Evolutionary conservation across 1,139 yeast genomes (phyloP).

Genomic region (Zygoascus hellenicus): DNA sequence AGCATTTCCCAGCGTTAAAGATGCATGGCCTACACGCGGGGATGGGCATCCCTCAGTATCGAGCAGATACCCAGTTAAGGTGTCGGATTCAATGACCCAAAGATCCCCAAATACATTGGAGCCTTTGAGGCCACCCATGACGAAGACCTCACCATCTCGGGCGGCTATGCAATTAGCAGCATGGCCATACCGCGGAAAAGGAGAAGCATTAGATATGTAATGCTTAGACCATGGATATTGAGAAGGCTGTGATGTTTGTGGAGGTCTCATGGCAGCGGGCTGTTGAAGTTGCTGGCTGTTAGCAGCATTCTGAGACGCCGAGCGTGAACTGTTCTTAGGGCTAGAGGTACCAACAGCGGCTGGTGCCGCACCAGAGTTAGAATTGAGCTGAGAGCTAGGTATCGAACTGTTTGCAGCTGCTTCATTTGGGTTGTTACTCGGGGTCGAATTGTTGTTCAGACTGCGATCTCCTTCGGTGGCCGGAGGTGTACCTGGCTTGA

Average conservation of each 20-base stretch:
- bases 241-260: slow-evolving; percentile 16
- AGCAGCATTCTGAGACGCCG: not conserved
- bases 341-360: too few relatives aligned
- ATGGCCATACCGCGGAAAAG: slow-evolving; percentile 93
- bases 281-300: not conserved
- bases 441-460: not conserved
- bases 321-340: too few relatives aligned
- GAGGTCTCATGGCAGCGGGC: not conserved
- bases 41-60: slow-evolving; percentile 76
- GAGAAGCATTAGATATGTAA: slow-evolving; percentile 61
- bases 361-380: too few relatives aligned
- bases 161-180: slow-evolving; percentile 76
- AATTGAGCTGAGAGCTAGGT: too few relatives aligned
- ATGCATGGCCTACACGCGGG: slow-evolving; percentile 95
- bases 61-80: slow-evolving; percentile 53
- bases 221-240: slow-evolving; percentile 73
- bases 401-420: not conserved
- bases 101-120: slow-evolving; percentile 92
- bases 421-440: not conserved
- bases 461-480: not conserved
- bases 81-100: slow-evolving; percentile 54
- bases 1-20: slow-evolving; percentile 90
- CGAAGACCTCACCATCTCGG: slow-evolving; percentile 66
- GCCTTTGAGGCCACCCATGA: slow-evolving; percentile 94
- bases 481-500: slow-evolving; percentile 2